Evolutionary conservation across 148 eudicot genomes (phyloP), one percentile per base, ranked within the genome.

Genomic region (Salicornia ramosissima): DNA sequence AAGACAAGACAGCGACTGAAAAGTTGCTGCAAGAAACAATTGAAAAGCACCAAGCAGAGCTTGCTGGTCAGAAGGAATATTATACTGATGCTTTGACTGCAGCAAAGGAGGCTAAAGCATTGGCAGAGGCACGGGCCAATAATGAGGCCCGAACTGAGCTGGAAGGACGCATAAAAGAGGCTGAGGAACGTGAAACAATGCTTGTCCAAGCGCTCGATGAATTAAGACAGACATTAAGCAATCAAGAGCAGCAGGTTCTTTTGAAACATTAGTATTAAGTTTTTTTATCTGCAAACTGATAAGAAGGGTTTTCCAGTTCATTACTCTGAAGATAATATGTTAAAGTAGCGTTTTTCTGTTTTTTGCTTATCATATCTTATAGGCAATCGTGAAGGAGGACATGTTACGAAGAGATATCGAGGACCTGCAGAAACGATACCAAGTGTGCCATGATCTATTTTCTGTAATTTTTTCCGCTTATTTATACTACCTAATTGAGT

Each of bases 141-240:
- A 80, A 74, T 84, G 98, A 94, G 83, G 97, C 98, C 55, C 85
- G 90, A 71, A 73, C 87, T 78, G 96, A 88, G 79, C 83, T 88
- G 45, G 98, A 94, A 76, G 81, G 90, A 58, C 89, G 90, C 70
- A 77, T 90, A 14, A 79, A 87, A 77, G 90, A 86, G 79, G 90
- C 97, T 30, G 90, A 82, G 75, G 98, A 90, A 73, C 92, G 98
- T 50, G 97, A 94, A 76, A 74, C 84, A 51, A 87, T 94, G 97
- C 83, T 94, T 58, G 96, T 90, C 72, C 96, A 94, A 77, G 79
- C 97, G n/a, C 92, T 94, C 69, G 92, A 94, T 74, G 96, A 90
- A 77, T 77, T 94, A 74, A 87, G 98, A 75, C 83, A 87, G 77
- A 87, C 98, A 36, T 79, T 94, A 70, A 94, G 87, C 78, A 88